Percentiles rank a stretch among this genome's conserved stretches.
phyloP scores from a whole-genome alignment of 1,139 yeast species.

The Pichia sp. region DNA sequence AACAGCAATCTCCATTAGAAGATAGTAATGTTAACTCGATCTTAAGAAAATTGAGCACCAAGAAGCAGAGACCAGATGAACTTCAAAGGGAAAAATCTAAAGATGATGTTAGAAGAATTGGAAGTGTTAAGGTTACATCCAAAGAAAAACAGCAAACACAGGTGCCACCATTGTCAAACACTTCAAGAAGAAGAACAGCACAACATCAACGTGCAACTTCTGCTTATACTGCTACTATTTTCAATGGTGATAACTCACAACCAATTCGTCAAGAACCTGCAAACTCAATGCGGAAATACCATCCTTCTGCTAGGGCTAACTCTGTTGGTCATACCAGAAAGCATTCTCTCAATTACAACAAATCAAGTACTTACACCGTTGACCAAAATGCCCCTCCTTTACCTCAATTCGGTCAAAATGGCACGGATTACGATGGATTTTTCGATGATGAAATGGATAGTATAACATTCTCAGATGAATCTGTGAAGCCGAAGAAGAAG shows the following conservation, averaged over 20 bases:
- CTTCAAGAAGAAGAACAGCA: slow-evolving; percentile 26
- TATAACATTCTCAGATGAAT: slow-evolving; percentile 23
- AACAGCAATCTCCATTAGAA: slow-evolving; percentile 15
- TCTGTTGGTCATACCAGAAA: slow-evolving; percentile 79
- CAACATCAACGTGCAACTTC: slow-evolving; percentile 34
- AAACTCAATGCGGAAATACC: slow-evolving; percentile 38
- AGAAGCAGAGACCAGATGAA: slow-evolving; percentile 12
- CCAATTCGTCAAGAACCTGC: slow-evolving; percentile 4
- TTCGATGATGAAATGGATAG: slow-evolving; percentile 58
- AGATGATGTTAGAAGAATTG: slow-evolving; percentile 57
- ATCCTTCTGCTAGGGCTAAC: slow-evolving; percentile 86
- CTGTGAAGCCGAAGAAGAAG: slow-evolving; percentile 28
- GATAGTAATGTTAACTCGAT: slow-evolving; percentile 32
- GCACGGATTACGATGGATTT: slow-evolving; percentile 41
- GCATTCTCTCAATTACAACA: slow-evolving; percentile 43
- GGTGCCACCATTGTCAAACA: slow-evolving; percentile 24
- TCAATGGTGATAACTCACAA: slow-evolving; percentile 16
- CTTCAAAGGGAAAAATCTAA: slow-evolving; percentile 21
- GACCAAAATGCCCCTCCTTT: slow-evolving; percentile 43
- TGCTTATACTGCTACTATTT: slow-evolving; percentile 30
- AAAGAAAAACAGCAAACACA: slow-evolving; percentile 42
- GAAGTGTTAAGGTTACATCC: slow-evolving; percentile 58
- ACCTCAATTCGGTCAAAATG: slow-evolving; percentile 35
- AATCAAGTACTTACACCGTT: slow-evolving; percentile 31
- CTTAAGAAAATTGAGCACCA: slow-evolving; percentile 33